Conservation (phyloP, 2,329 filamentous ascomycete species). For the Colletotrichum ledebouriae region DNA sequence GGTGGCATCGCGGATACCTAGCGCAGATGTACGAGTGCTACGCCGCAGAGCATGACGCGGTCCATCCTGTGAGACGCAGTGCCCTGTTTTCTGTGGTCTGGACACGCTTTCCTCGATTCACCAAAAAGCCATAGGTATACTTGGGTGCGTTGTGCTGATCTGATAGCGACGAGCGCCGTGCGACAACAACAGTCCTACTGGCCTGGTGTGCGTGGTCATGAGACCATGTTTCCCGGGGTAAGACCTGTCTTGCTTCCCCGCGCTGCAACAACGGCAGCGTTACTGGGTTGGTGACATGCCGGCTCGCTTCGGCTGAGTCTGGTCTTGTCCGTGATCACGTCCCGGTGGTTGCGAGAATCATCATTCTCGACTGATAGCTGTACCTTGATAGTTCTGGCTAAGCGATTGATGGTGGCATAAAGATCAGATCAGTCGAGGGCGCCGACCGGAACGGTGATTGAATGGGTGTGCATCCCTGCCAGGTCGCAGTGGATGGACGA, state of each 20-base stretch:
- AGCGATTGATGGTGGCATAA: slow-evolving; percentile 12
- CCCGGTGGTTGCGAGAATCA: slow-evolving; percentile 3
- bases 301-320: slow-evolving; percentile 5
- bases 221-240: slow-evolving; percentile 23
- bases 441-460: background rate
- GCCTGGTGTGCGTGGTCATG: slow-evolving; percentile 32
- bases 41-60: slow-evolving; percentile 22
- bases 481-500: slow-evolving; percentile 18
- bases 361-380: slow-evolving; percentile 32
- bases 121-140: background rate
- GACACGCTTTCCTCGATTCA: background rate
- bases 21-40: slow-evolving; percentile 20
- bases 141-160: slow-evolving; percentile 15
- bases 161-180: slow-evolving; percentile 23
- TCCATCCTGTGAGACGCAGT: slow-evolving; percentile 18
- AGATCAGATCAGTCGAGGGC: slow-evolving; percentile 28
- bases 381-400: slow-evolving; percentile 7
- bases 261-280: slow-evolving; percentile 15
- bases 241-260: slow-evolving; percentile 28
- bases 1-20: slow-evolving; percentile 11
- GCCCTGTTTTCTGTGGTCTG: slow-evolving; percentile 23
- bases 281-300: slow-evolving; percentile 1
- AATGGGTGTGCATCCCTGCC: slow-evolving; percentile 5
- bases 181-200: slow-evolving; percentile 28
- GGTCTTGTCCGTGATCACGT: slow-evolving; percentile 6